Evolutionary conservation across 2,329 filamentous ascomycete genomes (phyloP).

Genomic region (Pseudogymnoascus sp.): DNA sequence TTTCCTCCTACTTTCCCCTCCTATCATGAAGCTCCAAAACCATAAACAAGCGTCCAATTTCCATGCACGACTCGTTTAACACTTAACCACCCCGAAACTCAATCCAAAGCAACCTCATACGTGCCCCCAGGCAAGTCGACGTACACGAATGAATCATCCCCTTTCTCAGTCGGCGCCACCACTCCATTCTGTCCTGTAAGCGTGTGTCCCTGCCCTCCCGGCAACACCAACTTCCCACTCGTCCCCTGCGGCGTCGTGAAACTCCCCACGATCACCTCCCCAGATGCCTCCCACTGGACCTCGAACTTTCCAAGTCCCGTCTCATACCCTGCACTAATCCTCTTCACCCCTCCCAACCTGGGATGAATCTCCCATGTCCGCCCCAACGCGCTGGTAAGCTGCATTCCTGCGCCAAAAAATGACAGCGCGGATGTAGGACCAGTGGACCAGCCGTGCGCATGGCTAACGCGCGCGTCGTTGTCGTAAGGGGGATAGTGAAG

Average conservation of each 20-base stretch:
- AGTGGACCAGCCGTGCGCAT: conserved; percentile 31
- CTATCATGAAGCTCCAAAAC: background rate
- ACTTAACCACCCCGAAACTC: background rate
- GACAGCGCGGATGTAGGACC: conserved; percentile 29
- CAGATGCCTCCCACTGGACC: conserved; percentile 19
- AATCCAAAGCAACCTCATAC: background rate
- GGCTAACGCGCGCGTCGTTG: conserved; percentile 25
- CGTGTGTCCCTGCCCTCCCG: background rate
- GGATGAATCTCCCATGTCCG: conserved; percentile 23
- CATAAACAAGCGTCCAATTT: background rate
- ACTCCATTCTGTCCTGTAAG: background rate
- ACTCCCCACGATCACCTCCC: background rate
- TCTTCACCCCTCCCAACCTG: conserved; percentile 26
- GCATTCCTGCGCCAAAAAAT: conserved; percentile 25
- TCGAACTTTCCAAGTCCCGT: conserved; percentile 29
- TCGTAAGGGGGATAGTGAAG: conserved; percentile 29
- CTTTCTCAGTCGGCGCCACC: background rate
- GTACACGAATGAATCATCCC: background rate
- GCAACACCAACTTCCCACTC: conserved; percentile 10
- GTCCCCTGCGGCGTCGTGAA: conserved; percentile 10
- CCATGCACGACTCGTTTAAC: too few species aligned
- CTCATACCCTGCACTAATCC: conserved; percentile 31
- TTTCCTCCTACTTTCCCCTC: too few species aligned
- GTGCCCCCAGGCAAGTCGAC: background rate
- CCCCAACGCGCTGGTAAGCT: conserved; percentile 22